Base-by-base conservation (phyloP, 306 rosid genomes). In the Pterocarpus santalinus region DNA sequence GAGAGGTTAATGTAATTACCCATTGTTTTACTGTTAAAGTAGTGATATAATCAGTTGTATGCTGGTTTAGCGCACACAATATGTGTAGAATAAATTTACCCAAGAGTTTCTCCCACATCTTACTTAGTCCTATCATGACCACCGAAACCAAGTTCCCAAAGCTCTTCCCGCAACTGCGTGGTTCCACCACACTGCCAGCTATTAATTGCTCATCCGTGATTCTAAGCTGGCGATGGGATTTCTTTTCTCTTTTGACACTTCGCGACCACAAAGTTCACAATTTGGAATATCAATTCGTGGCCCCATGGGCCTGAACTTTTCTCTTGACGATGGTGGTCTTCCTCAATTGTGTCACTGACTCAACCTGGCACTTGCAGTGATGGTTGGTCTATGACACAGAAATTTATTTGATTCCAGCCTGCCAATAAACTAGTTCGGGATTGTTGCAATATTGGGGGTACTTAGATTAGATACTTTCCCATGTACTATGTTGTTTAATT, bases 391-490 rank as follows among this genome's bases (percentile, higher is more conserved):
- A 53, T 64, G 79, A 43, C 32, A 72, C 49, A 53, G 3, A 15
- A 41, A 65, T 74, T 73, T 41, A 81, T 65, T 81, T 55, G 53
- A 44, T 66, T 22, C 62, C 80, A 56, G 75, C 63, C 75, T 66
- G 64, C 56, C 61, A 16, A 16, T 57, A 44, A 69, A 68, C 60
- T 78, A 30, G 69, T 67, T 67, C 55, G 35, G 47, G 15, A 41
- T 53, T 55, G 60, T 32, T 30, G 60, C 32, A 30, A 28, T 55
- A 77, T 65, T 12, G 30, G 47, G 15, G n/a, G 57, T 78, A 56
- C 67, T 13, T 17, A 7, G 55, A 39, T 51, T 51, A 39, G 8
- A 68, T 30, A 43, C 43, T 41, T 72, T 72, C 30, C 71, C 12
- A 38, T 65, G 79, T 55, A 80, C 79, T 60, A 7, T 16, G 62